These are phyloP conservation scores for Elymus sibiricus DNA, from an alignment of 176 grass and related monocot species.

Conservation along the genomic window DNA sequence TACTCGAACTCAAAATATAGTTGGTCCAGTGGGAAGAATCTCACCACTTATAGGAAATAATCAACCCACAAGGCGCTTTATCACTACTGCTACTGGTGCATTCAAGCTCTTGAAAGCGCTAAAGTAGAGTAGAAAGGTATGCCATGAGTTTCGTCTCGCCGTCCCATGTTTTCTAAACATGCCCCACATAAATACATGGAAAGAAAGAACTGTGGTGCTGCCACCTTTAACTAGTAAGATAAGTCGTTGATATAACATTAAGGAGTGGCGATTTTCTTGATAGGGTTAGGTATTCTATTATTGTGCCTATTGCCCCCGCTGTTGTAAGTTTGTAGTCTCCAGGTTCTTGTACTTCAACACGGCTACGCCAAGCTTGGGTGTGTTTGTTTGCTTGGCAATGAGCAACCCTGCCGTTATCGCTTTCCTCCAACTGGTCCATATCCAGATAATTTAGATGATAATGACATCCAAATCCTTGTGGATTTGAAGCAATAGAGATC, in stretches of 20 bases:
- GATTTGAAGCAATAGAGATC: neutral
- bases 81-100: constrained; percentile 13
- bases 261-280: neutral
- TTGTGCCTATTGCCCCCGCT: neutral
- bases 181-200: neutral
- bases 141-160: neutral
- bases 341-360: constrained; percentile 96
- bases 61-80: neutral
- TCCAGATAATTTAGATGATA: neutral
- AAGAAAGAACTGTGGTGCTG: neutral
- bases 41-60: neutral
- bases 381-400: neutral
- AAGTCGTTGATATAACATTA: neutral
- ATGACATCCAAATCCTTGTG: too few relatives aligned
- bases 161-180: neutral
- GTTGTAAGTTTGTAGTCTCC: constrained; percentile 17
- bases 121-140: constrained; percentile 14
- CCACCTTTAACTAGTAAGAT: neutral
- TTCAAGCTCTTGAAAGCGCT: constrained; percentile 18
- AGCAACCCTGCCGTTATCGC: neutral
- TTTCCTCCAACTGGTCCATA: neutral
- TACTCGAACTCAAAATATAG: constrained; percentile 1
- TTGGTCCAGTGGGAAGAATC: neutral
- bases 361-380: constrained; percentile 92
- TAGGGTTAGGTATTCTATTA: neutral